A percentile compares a stretch with the other conserved stretches of the same genome.
These are phyloP conservation scores for Rugonectria rugulosa DNA, from an alignment of 2,329 filamentous ascomycete genomes.

Conservation along the genomic window DNA sequence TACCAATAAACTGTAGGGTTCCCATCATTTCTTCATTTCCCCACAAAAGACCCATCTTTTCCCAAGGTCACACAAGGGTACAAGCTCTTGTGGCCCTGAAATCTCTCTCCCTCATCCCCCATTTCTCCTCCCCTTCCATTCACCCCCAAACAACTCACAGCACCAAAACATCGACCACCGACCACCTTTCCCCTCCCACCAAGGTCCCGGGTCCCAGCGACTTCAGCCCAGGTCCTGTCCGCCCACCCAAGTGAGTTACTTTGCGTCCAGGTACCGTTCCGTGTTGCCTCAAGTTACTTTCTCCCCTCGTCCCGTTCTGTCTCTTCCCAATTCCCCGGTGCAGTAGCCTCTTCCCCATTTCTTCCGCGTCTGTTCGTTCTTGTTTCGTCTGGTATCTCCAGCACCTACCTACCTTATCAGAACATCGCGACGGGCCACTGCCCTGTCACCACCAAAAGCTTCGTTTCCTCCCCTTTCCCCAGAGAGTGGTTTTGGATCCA, in stretches of 20 bases:
- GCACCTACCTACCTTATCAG: no score
- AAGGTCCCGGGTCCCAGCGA: slow-evolving; percentile 40
- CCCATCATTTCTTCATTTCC: slow-evolving; percentile 6
- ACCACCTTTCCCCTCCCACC: slow-evolving; percentile 34
- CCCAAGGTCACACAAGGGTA: slow-evolving; percentile 9
- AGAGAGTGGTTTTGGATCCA: slow-evolving; percentile 31
- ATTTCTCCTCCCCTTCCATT: slow-evolving; percentile 41
- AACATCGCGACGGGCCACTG: slow-evolving; percentile 1
- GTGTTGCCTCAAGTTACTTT: slow-evolving; percentile 37
- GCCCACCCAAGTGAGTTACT: slow-evolving; percentile 51
- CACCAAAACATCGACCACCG: slow-evolving; percentile 47
- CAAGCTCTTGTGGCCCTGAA: slow-evolving; percentile 23
- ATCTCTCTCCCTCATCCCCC: slow-evolving; percentile 37
- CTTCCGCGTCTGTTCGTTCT: not conserved
- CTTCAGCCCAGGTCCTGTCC: slow-evolving; percentile 40
- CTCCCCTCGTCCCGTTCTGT: no score
- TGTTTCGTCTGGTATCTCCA: slow-evolving; percentile 8
- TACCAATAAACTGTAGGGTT: not conserved
- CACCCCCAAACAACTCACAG: slow-evolving; percentile 39
- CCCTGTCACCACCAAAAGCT: slow-evolving; percentile 20
- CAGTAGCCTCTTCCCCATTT: slow-evolving; percentile 22
- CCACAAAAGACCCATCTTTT: slow-evolving; percentile 7
- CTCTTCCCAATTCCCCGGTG: slow-evolving; percentile 12
- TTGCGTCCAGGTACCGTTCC: slow-evolving; percentile 49
- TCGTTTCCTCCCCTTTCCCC: slow-evolving; percentile 27